Evolutionary conservation across 768 basidiomycete genomes (phyloP), one percentile per base, ranked within the genome.

Genomic region (Lactarius trivialis): DNA sequence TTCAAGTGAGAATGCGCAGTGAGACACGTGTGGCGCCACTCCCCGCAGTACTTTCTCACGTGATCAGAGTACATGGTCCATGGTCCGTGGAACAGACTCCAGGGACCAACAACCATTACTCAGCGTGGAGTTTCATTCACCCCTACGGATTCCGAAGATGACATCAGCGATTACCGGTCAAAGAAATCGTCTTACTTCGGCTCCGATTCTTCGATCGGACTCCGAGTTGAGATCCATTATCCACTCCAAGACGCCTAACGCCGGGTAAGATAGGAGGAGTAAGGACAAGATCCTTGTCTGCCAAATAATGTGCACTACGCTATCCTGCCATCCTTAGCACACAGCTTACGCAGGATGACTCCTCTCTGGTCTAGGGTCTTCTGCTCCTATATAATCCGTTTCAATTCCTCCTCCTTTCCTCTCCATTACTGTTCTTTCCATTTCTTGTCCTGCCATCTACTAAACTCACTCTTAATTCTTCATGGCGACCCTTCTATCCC

Each of bases 401-500:
- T 26, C 58, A 33, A 55, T 24, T 21, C 17, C 45, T 59, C 9
- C 58, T n/a, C 21, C 19, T 1, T 19, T 43, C 28, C 56, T 32
- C 7, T 32, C 51, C 32, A 30, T 19, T n/a, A 19, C 30, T 9
- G 11, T 11, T 14, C 6, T 15, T 45, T 32, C 3, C 55, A 14
- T 45, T 45, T 3, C 21, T 33, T 33, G 3, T 7, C 17, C 2
- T 43, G 21, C 24, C 45, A 7, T 1, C 6, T 15, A 33, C 14
- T 36, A 11, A 39, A 19, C 17, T 34, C 3, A 15, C n/a, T 39
- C 19, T 54, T 43, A 9, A 39, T 41, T 54, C 33, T 9, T 28
- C 34, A 64, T 64, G 63, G 4, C 63, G 19, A 56, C 63, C 7
- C 48, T 64, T 15, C 15, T 64, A 36, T 64, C 63, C 4, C 57